Base-by-base conservation (phyloP, 2,329 filamentous ascomycete species). In the Grosmannia huntii region DNA sequence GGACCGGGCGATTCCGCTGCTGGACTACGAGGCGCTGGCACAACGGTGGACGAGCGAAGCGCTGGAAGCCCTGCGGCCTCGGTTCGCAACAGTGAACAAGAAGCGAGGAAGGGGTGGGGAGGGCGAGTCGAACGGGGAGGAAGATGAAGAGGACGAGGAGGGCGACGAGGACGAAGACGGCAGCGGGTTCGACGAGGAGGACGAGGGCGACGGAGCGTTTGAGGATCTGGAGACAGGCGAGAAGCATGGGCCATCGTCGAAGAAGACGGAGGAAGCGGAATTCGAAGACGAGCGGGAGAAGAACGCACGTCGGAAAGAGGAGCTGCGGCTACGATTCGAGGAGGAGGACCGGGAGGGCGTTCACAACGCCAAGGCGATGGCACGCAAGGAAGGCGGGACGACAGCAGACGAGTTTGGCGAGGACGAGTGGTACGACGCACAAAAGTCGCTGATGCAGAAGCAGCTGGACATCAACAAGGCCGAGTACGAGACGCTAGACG, bases 271-370 rank as follows among this genome's bases (percentile, higher is more conserved):
- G 19, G 21, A 55, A 87, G 16, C 21, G 1, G 31, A 69, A 2
- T 68, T 76, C 10, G 73, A 74, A 11, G 87, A 85, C 4, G 94
- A 99, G 73, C 87, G 94, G 64, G 89, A 90, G 65, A 87, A 83
- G 71, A 99, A 99, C 66, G 94, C 94, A 2, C 83, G 85, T 63
- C 81, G 89, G 63, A 99, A 99, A 71, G 94, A 96, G 72, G 94
- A 99, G 70, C 81, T 99, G 57, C 95, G 90, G 69, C 77, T 95
- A 56, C 84, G 95, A 1, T 99, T 99, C 68, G 94, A 99, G 68
- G 91, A 97, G 71, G 94, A 99, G 76, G 94, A 99, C 68, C 82
- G 89, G n/a, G 94, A 99, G 68, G 94, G 94, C 0, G 91, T 96
- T 69, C 84, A 88, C 66, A 95, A 95, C 67, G 90, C 94, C 71